Conservation (phyloP, 768 basidiomycete species). For the Kwoniella europaea region DNA sequence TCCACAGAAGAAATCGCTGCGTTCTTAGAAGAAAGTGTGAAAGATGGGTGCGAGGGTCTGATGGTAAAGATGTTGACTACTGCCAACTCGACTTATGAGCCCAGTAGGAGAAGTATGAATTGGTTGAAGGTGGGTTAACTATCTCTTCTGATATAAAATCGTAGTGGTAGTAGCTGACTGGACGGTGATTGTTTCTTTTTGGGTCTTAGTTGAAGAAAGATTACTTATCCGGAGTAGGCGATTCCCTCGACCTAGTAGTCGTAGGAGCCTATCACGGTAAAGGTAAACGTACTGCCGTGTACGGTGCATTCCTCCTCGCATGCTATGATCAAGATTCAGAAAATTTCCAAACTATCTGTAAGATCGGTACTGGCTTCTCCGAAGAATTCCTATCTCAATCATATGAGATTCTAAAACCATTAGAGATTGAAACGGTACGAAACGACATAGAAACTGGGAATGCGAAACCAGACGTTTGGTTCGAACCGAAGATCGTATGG, state of each 20-base stretch:
- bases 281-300: constrained; percentile 95
- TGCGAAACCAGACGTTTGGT: constrained; percentile 96
- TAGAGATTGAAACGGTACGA: constrained; percentile 67
- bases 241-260: constrained; percentile 96
- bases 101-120: constrained; percentile 90
- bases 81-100: constrained; percentile 91
- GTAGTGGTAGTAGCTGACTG: too few species aligned
- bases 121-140: constrained; percentile 82
- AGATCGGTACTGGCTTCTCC: constrained; percentile 97
- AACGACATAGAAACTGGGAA: constrained; percentile 87
- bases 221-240: constrained; percentile 93
- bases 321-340: constrained; percentile 95
- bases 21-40: constrained; percentile 95
- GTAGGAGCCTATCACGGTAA: constrained; percentile 97
- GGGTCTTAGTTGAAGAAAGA: constrained; percentile 88
- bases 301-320: constrained; percentile 95
- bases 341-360: constrained; percentile 96
- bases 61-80: constrained; percentile 99
- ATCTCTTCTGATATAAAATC: too few species aligned
- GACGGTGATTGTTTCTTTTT: not conserved
- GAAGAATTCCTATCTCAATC: constrained; percentile 85
- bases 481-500: constrained; percentile 97
- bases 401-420: constrained; percentile 71
- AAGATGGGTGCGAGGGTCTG: constrained; percentile 96
- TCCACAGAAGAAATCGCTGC: constrained; percentile 90